These are phyloP conservation scores for Curvularia spicifera DNA, from an alignment of 2,329 filamentous ascomycete genomes.

Conservation along the genomic window DNA sequence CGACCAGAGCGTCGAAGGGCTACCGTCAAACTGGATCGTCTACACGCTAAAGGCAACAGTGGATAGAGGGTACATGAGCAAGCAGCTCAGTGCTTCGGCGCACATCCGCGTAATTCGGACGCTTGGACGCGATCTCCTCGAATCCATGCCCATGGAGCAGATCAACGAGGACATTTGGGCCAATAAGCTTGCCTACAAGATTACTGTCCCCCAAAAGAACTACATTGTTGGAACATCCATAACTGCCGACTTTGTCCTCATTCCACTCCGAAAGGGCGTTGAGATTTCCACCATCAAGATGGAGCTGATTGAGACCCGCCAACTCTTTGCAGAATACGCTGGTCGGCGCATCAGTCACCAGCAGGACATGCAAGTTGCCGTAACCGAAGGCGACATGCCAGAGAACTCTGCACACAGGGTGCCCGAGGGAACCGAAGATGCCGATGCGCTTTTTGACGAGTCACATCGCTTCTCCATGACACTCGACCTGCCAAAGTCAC, in stretches of 20 bases:
- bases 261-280: slow-evolving; percentile 86
- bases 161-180: slow-evolving; percentile 96
- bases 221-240: slow-evolving; percentile 91
- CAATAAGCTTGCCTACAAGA: slow-evolving; percentile 95
- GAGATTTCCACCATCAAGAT: slow-evolving; percentile 82
- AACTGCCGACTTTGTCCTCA: slow-evolving; percentile 82
- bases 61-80: slow-evolving; percentile 82
- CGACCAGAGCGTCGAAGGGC: slow-evolving; percentile 89
- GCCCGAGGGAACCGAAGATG: slow-evolving; percentile 38
- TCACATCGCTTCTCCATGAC: slow-evolving; percentile 66
- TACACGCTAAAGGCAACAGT: slow-evolving; percentile 93
- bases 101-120: slow-evolving; percentile 59
- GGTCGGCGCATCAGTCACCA: slow-evolving; percentile 43
- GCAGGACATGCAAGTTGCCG: slow-evolving; percentile 42
- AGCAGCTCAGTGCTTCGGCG: slow-evolving; percentile 82
- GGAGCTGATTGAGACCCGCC: slow-evolving; percentile 71
- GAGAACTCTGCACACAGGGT: slow-evolving; percentile 38
- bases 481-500: slow-evolving; percentile 76
- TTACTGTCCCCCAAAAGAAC: slow-evolving; percentile 91
- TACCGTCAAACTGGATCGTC: slow-evolving; percentile 83
- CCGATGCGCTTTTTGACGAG: slow-evolving; percentile 57
- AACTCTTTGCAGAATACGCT: slow-evolving; percentile 54
- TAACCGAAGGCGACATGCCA: slow-evolving; percentile 47
- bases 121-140: slow-evolving; percentile 72
- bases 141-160: slow-evolving; percentile 57